Evolutionary conservation across 305 asterid genomes (phyloP).

Genomic region (Lippia alba): DNA sequence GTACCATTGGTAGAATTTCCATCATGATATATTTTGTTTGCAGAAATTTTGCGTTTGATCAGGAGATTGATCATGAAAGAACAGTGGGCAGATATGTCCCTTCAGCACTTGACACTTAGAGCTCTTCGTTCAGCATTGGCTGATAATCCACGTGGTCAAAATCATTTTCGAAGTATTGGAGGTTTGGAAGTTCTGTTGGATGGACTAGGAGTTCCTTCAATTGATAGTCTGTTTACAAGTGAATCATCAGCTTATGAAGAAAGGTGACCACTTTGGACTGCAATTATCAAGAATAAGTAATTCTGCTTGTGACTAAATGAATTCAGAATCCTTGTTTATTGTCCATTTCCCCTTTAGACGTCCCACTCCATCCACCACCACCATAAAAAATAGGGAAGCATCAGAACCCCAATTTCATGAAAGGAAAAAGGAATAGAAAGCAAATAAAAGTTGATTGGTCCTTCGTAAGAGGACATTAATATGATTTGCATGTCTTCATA

Average conservation of each 20-base stretch:
- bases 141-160: conserved; percentile 94
- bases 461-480: not conserved
- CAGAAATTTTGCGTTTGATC: conserved; percentile 90
- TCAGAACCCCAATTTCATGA: conserved; percentile 11
- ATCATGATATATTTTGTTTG: conserved; percentile 33
- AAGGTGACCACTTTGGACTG: conserved; percentile 55
- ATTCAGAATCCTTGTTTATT: not conserved
- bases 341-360: not conserved
- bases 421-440: not conserved
- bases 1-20: conserved; percentile 27
- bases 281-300: not conserved
- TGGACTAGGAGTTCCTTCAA: conserved; percentile 84
- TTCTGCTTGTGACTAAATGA: not conserved
- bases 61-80: conserved; percentile 96
- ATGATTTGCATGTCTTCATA: not conserved
- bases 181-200: conserved; percentile 98
- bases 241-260: conserved; percentile 50
- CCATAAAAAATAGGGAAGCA: conserved; percentile 15
- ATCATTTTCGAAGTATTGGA: conserved; percentile 98
- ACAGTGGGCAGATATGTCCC: conserved; percentile 77
- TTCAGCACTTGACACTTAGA: conserved; percentile 80
- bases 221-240: conserved; percentile 56
- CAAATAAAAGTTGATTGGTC: conserved; percentile 16
- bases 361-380: conserved; percentile 5
- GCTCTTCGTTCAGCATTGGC: conserved; percentile 87